Conservation (phyloP, 768 basidiomycete species). For the Tricholoma flavovirens region DNA sequence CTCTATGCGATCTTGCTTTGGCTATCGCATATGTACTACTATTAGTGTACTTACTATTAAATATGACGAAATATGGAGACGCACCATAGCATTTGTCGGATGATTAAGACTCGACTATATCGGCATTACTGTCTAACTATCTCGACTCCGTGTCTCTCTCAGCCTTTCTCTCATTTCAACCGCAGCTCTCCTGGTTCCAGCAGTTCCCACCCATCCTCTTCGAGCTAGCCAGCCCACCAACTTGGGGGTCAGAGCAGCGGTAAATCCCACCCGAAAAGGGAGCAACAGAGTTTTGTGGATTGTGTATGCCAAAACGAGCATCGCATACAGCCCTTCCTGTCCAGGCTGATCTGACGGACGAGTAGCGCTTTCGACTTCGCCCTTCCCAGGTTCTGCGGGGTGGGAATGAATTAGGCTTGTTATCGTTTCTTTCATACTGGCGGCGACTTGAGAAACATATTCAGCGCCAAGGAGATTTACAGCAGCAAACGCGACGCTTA, state of each 20-base stretch:
- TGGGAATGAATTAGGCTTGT: slow-evolving; percentile 40
- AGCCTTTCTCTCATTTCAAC: slow-evolving; percentile 42
- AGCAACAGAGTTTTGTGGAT: slow-evolving; percentile 94
- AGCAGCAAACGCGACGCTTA: slow-evolving; percentile 75
- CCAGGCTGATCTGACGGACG: slow-evolving; percentile 30
- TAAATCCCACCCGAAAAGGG: slow-evolving; percentile 84
- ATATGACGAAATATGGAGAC: not conserved
- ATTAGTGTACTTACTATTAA: not conserved
- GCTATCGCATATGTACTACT: not conserved
- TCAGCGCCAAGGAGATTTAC: slow-evolving; percentile 89
- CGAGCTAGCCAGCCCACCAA: slow-evolving; percentile 81
- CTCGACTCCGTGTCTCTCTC: slow-evolving; percentile 30
- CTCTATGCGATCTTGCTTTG: not conserved
- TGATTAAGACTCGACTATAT: not conserved
- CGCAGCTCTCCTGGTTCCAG: slow-evolving; percentile 64
- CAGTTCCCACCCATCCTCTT: slow-evolving; percentile 76
- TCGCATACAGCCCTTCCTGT: slow-evolving; percentile 81
- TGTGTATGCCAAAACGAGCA: slow-evolving; percentile 88
- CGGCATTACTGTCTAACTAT: slow-evolving; percentile 9
- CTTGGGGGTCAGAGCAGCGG: slow-evolving; percentile 78
- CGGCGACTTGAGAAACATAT: slow-evolving; percentile 67
- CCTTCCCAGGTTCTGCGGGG: slow-evolving; percentile 60
- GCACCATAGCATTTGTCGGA: slow-evolving; percentile 1
- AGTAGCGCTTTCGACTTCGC: slow-evolving; percentile 48
- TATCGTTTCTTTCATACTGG: slow-evolving; percentile 48